Evolutionary conservation across 2,329 filamentous ascomycete genomes (phyloP), one percentile per base, ranked within the genome.

Genomic region (Penicillium sp.): DNA sequence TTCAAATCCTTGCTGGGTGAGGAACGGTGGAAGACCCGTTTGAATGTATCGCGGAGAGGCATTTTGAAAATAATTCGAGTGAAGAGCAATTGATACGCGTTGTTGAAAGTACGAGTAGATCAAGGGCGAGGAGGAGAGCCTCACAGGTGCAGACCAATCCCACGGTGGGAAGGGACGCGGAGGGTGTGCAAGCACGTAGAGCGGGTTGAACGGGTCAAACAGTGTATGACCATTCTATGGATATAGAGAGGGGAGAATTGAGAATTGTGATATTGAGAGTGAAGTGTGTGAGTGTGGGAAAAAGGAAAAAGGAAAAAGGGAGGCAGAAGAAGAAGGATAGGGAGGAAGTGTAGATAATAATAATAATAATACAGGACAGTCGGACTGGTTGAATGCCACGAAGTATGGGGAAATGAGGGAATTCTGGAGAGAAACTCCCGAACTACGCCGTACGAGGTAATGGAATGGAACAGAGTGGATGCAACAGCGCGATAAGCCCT

Each of bases 11-110:
- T 54, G 55, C 61, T 65, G 56, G 68, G 62, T 17, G 68, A 68
- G 37, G 67, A 60, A 59, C 76, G 71, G 60, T 71, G 72, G 64
- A 80, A 76, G 35, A 77, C 76, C 61, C 70, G 70, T 61, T 69
- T 73, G 62, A 80, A 71, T 61, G 67, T 76, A 28, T 78, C 76
- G 22, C 77, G 76, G 60, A 80, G 70, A 47, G 73, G 70, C 78
- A 80, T 80, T 17, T 47, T 70, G 71, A 54, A 24, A 35, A n/a
- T n/a, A 38, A 13, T n/a, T 13, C 9, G 28, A 19, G 30, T 60
- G 56, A 17, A 54, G 30, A 15, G 35, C 54, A 37, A 57, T 22
- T 59, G 51, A 63, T 56, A 51, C 38, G 26, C 45, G 33, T 28
- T 40, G 33, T 56, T 19, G 40, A 53, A 40, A 56, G 42, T 53